Evolutionary conservation across 1,284 basidiomycete species (phyloP), one percentile per base, ranked within the genome.

Genomic region (Ustilago xerochloae): DNA sequence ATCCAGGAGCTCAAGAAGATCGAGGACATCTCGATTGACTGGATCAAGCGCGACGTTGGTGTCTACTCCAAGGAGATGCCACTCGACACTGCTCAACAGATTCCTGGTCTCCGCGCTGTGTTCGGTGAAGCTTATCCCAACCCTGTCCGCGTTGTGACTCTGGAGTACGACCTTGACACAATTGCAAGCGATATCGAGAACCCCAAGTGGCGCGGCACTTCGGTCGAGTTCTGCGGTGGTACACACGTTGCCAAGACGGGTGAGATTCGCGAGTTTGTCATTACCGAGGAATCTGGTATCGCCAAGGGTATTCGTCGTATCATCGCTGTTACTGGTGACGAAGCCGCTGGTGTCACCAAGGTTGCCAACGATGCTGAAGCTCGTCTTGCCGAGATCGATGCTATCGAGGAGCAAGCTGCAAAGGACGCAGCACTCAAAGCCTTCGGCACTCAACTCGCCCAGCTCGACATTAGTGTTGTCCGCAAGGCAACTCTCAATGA

Each of bases 121-220:
- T 99, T 99, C 81, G 96, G 96, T 48, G 96, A 99, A 86, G 89
- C 93, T 2, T 99, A 99, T 85, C 96, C 96, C 4, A 95, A 99
- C 85, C 96, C 96, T 2, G 96, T 99, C 18, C 89, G 96, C 43
- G 94, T 99, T 1, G 97, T 99, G 13, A 89, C 92, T 10, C 87
- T 99, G 41, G 94, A 93, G 82, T 94, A 89, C 82, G 90, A 91
- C 72, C 88, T 97, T 12, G 91, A 95, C 54, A 93, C 95, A 60
- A 94, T 99, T 63, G 87, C 90, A 39, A 87, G 89, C 79, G 92
- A 98, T 78, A 88, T 97, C 32, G 89, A 91, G 79, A 94, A 96
- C 86, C 89, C 91, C 6, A 93, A 92, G 86, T 99, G 96, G 96
- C 87, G 91, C 46, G 86, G 86, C 26, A 97, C 95, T 8, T 94